Conservation (phyloP, 83 land plant species). For the Picea engelmannii region DNA sequence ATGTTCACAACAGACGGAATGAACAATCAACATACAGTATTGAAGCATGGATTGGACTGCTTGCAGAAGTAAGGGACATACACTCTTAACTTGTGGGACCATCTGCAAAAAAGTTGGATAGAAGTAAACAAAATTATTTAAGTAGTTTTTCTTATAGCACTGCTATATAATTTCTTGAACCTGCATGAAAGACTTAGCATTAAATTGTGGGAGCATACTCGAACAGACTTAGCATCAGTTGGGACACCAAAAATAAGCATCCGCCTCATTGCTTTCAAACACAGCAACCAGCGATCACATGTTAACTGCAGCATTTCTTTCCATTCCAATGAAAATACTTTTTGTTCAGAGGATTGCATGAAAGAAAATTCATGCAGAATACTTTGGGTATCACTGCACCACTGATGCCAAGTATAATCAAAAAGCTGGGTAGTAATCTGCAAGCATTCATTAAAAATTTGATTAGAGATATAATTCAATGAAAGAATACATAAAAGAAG, state of each 20-base stretch:
- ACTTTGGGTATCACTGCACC: slow-evolving; percentile 35
- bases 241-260: slow-evolving; percentile 43
- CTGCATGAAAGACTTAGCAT: no score
- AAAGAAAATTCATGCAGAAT: slow-evolving; percentile 32
- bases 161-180: neutral
- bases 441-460: neutral
- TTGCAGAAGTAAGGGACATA: neutral
- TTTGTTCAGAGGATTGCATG: slow-evolving; percentile 19
- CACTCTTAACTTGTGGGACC: neutral
- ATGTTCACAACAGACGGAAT: no score
- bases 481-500: neutral
- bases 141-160: neutral
- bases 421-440: slow-evolving; percentile 43
- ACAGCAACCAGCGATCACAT: slow-evolving; percentile 44
- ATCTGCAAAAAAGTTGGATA: neutral
- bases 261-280: slow-evolving; percentile 33
- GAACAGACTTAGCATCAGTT: slow-evolving; percentile 42
- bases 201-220: slow-evolving; percentile 13
- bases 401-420: slow-evolving; percentile 45
- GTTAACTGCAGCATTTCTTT: slow-evolving; percentile 24
- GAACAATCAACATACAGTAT: neutral
- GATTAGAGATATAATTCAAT: neutral
- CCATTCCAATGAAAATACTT: slow-evolving; percentile 23
- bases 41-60: neutral
- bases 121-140: no score